phyloP scores from a whole-genome alignment of 768 basidiomycete genomes.

The Amanita rubescens region DNA sequence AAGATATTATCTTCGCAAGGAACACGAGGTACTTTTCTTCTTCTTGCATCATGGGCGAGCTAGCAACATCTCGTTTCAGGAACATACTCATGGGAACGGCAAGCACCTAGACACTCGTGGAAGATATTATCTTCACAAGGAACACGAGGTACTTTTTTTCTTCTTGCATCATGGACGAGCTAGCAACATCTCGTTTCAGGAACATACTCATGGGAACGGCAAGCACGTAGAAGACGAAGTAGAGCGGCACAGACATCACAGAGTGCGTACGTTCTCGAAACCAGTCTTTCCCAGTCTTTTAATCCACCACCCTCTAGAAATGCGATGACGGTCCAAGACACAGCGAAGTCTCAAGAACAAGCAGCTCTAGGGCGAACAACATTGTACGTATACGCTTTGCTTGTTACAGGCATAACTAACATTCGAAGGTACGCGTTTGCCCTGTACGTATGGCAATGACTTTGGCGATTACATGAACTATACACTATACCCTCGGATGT shows the following conservation, averaged over 20 bases:
- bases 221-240: no score
- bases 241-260: no score
- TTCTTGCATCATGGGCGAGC: neutral
- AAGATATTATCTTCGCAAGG: neutral
- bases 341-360: neutral
- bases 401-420: slow-evolving; percentile 3
- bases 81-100: neutral
- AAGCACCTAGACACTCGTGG: neutral
- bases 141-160: neutral
- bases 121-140: neutral
- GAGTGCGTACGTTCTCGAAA: no score
- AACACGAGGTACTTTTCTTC: neutral
- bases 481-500: neutral
- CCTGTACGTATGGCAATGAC: neutral
- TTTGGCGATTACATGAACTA: neutral
- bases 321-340: neutral
- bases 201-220: neutral
- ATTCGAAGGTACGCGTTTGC: slow-evolving; percentile 7
- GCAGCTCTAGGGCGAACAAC: neutral
- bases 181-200: neutral
- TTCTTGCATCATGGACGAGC: neutral
- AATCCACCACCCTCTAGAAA: neutral
- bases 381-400: slow-evolving; percentile 5
- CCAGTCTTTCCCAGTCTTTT: no score
- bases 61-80: neutral